Conservation (phyloP, 2,329 filamentous ascomycete genomes). For the Aureobasidium pullulans region DNA sequence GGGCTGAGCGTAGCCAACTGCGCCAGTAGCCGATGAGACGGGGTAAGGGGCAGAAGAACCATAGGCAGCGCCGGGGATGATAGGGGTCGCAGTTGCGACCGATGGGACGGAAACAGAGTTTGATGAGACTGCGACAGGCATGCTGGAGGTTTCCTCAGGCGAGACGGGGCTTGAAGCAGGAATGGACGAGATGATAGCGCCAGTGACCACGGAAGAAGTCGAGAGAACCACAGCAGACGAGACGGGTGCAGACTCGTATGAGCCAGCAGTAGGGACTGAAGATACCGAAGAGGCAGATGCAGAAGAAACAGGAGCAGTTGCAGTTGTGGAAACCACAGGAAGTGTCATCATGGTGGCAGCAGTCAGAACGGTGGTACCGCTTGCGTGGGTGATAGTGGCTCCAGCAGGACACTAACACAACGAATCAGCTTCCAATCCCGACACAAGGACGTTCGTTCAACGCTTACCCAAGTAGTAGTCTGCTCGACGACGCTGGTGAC, state of each 20-base stretch:
- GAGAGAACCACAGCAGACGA: background rate
- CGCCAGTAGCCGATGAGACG: background rate
- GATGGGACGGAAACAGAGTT: background rate
- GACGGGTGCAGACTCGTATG: conserved; percentile 1
- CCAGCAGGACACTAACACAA: background rate
- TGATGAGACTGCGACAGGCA: background rate
- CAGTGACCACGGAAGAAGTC: background rate
- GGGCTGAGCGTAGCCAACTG: background rate
- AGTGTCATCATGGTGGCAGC: background rate
- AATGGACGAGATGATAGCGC: background rate
- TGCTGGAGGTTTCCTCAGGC: background rate
- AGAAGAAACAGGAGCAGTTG: background rate
- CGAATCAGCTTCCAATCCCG: background rate
- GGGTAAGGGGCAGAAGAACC: conserved; percentile 2
- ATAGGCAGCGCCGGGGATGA: background rate
- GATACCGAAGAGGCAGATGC: background rate
- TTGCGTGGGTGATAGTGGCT: background rate
- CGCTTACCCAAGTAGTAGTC: background rate
- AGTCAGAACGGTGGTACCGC: conserved; percentile 8
- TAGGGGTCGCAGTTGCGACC: background rate
- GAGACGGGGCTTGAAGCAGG: background rate
- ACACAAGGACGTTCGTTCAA: background rate
- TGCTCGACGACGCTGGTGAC: background rate
- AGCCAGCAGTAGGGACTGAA: background rate
- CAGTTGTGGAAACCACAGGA: background rate